Conservation (phyloP, 1,139 yeast genomes). For the Entelexis paramagnoliae region DNA sequence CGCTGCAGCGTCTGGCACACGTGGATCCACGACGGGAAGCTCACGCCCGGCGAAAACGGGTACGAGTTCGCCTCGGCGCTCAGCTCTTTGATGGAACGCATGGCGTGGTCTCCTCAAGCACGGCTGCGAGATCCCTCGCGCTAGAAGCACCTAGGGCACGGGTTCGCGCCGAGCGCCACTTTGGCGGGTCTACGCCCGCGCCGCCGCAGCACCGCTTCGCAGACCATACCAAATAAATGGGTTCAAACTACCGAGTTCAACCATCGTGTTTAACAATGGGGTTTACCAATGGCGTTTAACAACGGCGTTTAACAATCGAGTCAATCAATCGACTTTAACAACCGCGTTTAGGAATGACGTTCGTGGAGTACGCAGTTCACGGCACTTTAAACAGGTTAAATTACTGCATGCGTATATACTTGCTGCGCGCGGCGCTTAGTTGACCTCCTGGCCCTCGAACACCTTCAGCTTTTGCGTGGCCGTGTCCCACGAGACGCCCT, state of each 20-base stretch:
- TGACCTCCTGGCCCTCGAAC: constrained; percentile 29
- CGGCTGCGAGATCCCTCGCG: neutral
- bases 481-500: constrained; percentile 69
- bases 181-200: too few relatives aligned
- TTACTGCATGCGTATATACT: neutral
- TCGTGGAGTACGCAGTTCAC: too few relatives aligned
- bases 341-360: too few relatives aligned
- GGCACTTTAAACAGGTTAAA: too few relatives aligned
- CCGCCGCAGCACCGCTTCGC: too few relatives aligned
- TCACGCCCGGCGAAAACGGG: constrained; percentile 37
- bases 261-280: too few relatives aligned
- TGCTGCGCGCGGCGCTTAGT: neutral
- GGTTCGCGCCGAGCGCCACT: neutral
- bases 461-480: constrained; percentile 49
- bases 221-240: too few relatives aligned
- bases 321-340: too few relatives aligned
- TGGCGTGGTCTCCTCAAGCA: constrained; percentile 24
- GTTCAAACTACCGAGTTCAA: too few relatives aligned
- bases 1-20: constrained; percentile 35
- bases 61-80: constrained; percentile 37
- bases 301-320: too few relatives aligned
- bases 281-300: too few relatives aligned
- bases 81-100: constrained; percentile 29
- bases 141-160: neutral
- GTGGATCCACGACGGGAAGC: constrained; percentile 40